phyloP scores from a whole-genome alignment of 257 asterid species.

The Knoxia roxburghii region DNA sequence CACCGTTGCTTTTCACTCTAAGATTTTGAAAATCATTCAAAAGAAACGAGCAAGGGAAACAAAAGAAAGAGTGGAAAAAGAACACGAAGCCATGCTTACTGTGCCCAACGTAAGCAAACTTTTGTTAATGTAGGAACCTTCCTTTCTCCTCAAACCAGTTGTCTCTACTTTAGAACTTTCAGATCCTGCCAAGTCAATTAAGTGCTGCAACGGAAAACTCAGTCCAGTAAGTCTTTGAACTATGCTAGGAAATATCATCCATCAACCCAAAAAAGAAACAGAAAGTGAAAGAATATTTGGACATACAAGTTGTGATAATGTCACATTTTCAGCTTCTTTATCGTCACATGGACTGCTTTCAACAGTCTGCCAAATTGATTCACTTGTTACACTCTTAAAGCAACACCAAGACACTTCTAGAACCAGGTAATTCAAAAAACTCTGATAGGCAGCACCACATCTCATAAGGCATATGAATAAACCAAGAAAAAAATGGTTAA shows the following conservation, averaged over 20 bases:
- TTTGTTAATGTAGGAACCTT: conserved; percentile 77
- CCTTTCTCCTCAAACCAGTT: conserved; percentile 71
- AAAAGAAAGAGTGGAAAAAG: conserved; percentile 12
- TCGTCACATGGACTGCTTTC: conserved; percentile 64
- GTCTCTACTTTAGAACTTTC: conserved; percentile 87
- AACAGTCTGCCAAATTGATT: conserved; percentile 51
- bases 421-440: background rate
- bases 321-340: conserved; percentile 60
- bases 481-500: background rate
- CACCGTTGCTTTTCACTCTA: background rate
- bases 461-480: background rate
- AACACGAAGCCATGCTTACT: conserved; percentile 39
- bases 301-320: conserved; percentile 67
- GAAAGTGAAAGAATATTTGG: conserved; percentile 3
- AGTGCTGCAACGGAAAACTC: conserved; percentile 62
- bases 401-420: background rate
- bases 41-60: conserved; percentile 3
- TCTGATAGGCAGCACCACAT: background rate
- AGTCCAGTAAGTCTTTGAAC: conserved; percentile 29
- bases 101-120: conserved; percentile 85
- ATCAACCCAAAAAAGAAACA: conserved; percentile 7
- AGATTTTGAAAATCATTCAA: background rate
- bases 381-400: conserved; percentile 10
- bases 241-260: background rate
- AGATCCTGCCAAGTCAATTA: conserved; percentile 90